Conservation (phyloP, 1,284 basidiomycete genomes). For the Phylloporus gajari region DNA sequence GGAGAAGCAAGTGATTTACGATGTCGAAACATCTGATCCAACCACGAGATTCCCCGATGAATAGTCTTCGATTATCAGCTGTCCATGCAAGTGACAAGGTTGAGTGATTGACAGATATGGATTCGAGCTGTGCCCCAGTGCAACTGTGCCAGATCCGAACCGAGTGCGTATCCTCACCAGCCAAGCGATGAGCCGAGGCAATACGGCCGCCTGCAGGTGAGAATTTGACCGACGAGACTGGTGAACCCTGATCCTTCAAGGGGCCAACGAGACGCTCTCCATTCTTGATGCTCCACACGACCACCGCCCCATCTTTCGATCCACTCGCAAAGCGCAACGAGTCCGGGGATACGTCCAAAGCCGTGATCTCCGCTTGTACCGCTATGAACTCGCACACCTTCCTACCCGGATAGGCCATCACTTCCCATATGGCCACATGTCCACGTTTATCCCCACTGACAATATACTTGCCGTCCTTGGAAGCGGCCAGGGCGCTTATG, state of each 20-base stretch:
- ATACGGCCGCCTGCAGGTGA: conserved; percentile 21
- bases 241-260: conserved; percentile 2
- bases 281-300: conserved; percentile 7
- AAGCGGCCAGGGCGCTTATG: conserved; percentile 10
- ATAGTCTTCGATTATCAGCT: conserved; percentile 17
- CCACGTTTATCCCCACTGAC: conserved; percentile 16
- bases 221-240: conserved; percentile 23
- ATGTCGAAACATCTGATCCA: conserved; percentile 19
- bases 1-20: neutral
- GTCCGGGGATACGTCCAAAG: conserved; percentile 11
- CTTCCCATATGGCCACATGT: conserved; percentile 18
- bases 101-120: neutral
- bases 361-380: neutral
- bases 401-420: no score
- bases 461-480: conserved; percentile 18
- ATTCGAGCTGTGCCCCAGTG: conserved; percentile 10
- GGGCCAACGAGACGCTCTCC: neutral
- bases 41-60: conserved; percentile 18
- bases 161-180: conserved; percentile 1
- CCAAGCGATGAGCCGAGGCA: conserved; percentile 17
- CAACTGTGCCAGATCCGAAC: conserved; percentile 24
- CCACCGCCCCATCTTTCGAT: neutral
- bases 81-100: conserved; percentile 26
- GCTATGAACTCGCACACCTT: neutral
- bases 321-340: conserved; percentile 6